Base-by-base conservation (phyloP, 78 protist species). In the Anaeramoeba ignava region DNA sequence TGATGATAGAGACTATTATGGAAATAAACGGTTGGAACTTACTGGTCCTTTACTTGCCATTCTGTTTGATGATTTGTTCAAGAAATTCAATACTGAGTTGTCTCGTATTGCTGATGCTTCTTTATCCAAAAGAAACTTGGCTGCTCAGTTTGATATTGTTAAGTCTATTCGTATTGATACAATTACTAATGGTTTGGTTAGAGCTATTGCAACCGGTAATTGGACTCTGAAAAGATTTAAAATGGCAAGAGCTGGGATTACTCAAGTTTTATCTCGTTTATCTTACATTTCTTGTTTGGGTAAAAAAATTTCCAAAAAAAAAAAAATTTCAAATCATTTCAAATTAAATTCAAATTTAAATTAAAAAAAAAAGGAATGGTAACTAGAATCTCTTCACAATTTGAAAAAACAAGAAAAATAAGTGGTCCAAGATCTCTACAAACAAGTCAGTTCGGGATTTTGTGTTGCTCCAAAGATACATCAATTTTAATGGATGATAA, bases 401-500 rank as follows among this genome's bases (percentile, higher is more conserved):
- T 98, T 73, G 99, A 97, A 40, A 97, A 97, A 92, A 93, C 98
- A 31, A 81, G 99, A 38, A 98, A 98, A 87, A 95, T 96, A 0
- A n/a, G 91, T 1, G 96, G 96, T 2, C 98, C 98, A 0, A 88
- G 92, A 23, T 41, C 91, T n/a, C 83, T 88, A 41, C 98, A 98
- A 90, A 95, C 98, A 3, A 93, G 98, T 3, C 99, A 97, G 82
- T 98, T 96, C 94, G 99, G 99, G 37, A 95, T 98, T 95, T 89
- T 98, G 3, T 98, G 99, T 83, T n/a, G n/a, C n/a, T n/a, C n/a
- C n/a, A n/a, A n/a, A n/a, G n/a, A n/a, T n/a, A n/a, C n/a, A n/a
- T n/a, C n/a, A n/a, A n/a, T n/a, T n/a, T n/a, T n/a, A n/a, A n/a
- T n/a, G n/a, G n/a, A n/a, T n/a, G n/a, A n/a, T n/a, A n/a, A n/a